Conservation (phyloP, 306 rosid species). For the Biancaea sappan region DNA sequence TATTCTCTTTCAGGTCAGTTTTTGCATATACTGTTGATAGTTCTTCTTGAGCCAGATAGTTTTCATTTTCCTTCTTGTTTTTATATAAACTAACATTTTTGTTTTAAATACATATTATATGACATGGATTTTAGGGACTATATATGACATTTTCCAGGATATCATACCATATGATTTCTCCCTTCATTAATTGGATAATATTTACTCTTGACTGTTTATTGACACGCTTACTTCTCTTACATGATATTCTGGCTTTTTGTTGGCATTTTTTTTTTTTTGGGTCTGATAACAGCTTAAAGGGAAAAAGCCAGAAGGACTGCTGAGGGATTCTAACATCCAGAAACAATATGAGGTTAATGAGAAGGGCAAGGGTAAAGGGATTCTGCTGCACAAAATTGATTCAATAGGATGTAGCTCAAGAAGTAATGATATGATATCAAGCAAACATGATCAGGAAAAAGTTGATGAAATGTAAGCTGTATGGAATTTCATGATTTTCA, state of each 20-base stretch:
- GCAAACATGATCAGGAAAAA: constrained; percentile 31
- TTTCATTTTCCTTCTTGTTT: constrained; percentile 18
- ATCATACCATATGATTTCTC: constrained; percentile 1
- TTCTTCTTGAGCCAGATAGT: constrained; percentile 2
- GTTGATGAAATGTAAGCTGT: constrained; percentile 53
- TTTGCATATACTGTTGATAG: not conserved
- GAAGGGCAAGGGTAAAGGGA: constrained; percentile 45
- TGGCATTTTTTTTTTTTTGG: constrained; percentile 12
- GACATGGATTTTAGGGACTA: constrained; percentile 21
- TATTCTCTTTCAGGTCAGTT: constrained; percentile 80
- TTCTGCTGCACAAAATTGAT: constrained; percentile 34
- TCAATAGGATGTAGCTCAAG: constrained; percentile 39
- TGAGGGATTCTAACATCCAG: constrained; percentile 35
- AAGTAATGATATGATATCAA: constrained; percentile 30
- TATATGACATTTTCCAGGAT: constrained; percentile 18
- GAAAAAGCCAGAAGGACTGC: constrained; percentile 40
- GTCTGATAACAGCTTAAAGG: constrained; percentile 51
- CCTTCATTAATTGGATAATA: not conserved
- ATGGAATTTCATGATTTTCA: constrained; percentile 16
- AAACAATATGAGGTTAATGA: constrained; percentile 29
- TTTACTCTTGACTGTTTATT: constrained; percentile 6
- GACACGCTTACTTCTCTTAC: constrained; percentile 4
- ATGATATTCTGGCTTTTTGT: constrained; percentile 17
- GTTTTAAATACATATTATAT: constrained; percentile 11
- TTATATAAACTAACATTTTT: not conserved